These are phyloP conservation scores for Phytophthora chlamydospora DNA, from an alignment of 352 stramenopile species.

Conservation along the genomic window DNA sequence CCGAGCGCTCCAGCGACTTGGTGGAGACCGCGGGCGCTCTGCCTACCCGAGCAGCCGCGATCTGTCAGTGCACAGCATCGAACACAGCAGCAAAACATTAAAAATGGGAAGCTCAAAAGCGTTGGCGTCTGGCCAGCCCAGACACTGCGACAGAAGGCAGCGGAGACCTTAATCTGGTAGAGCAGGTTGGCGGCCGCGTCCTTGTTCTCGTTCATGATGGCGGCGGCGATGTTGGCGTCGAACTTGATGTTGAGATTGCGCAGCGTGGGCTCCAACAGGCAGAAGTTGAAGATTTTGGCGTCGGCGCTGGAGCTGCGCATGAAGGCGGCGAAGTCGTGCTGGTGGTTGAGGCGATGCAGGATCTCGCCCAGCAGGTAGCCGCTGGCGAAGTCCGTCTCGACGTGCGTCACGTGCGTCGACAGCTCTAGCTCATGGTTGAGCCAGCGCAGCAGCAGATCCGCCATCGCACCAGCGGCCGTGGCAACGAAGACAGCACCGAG, in stretches of 20 bases:
- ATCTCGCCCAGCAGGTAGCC: slow-evolving; percentile 89
- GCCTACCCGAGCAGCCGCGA: slow-evolving; percentile 47
- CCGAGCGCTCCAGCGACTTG: slow-evolving; percentile 49
- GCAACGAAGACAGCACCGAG: too few species aligned
- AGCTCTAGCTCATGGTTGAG: slow-evolving; percentile 86
- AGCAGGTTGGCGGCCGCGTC: slow-evolving; percentile 73
- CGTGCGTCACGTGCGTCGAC: slow-evolving; percentile 58
- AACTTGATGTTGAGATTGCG: slow-evolving; percentile 78
- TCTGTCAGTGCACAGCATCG: slow-evolving; percentile 32
- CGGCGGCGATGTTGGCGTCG: slow-evolving; percentile 70
- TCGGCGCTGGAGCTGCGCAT: slow-evolving; percentile 70
- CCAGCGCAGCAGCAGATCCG: slow-evolving; percentile 79
- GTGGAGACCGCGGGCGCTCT: slow-evolving; percentile 60
- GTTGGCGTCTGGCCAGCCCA: too few species aligned
- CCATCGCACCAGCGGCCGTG: slow-evolving; percentile 42
- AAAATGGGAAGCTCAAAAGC: too few species aligned
- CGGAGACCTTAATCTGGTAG: slow-evolving; percentile 85
- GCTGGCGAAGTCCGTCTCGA: slow-evolving; percentile 84
- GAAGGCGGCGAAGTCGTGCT: slow-evolving; percentile 89
- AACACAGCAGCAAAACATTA: neutral
- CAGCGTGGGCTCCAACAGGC: slow-evolving; percentile 79
- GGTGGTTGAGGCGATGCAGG: slow-evolving; percentile 87
- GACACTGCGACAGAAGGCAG: neutral
- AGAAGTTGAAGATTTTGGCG: slow-evolving; percentile 92
- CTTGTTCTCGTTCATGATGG: slow-evolving; percentile 83